A percentile compares a stretch with the other conserved stretches of the same genome.
These are phyloP conservation scores for Filobasidium floriforme DNA, from an alignment of 768 basidiomycete genomes.

Conservation along the genomic window DNA sequence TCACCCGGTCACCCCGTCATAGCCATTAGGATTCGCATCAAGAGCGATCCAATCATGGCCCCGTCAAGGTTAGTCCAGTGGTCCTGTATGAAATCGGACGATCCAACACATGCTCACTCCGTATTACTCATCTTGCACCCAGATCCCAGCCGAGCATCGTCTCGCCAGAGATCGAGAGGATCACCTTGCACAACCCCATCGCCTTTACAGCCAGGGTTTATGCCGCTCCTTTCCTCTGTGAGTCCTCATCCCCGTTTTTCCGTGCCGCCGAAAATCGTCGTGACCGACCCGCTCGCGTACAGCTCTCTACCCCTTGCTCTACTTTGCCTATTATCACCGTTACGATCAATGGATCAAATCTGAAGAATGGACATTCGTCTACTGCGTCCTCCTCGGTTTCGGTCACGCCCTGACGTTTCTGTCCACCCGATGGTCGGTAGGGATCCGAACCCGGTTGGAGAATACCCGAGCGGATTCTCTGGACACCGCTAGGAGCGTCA, in stretches of 20 bases:
- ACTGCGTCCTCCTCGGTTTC: constrained; percentile 71
- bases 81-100: not conserved
- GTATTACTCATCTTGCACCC: not conserved
- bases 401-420: constrained; percentile 89
- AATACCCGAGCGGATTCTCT: constrained; percentile 62
- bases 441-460: constrained; percentile 69
- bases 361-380: constrained; percentile 97
- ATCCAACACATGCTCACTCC: not conserved
- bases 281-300: too few relatives aligned
- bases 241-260: constrained; percentile 16
- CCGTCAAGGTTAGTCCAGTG: not conserved
- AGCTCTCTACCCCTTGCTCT: constrained; percentile 46
- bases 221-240: constrained; percentile 45
- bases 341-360: constrained; percentile 86
- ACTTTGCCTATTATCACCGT: constrained; percentile 80
- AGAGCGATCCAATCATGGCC: not conserved
- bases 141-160: constrained; percentile 27
- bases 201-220: constrained; percentile 43
- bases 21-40: not conserved
- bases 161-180: constrained; percentile 44
- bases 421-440: constrained; percentile 78
- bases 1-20: too few relatives aligned
- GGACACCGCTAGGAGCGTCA: constrained; percentile 69
- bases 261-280: too few relatives aligned
- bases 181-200: constrained; percentile 46